phyloP scores from a whole-genome alignment of 345 rosid genomes.

The Aquilaria sinensis region DNA sequence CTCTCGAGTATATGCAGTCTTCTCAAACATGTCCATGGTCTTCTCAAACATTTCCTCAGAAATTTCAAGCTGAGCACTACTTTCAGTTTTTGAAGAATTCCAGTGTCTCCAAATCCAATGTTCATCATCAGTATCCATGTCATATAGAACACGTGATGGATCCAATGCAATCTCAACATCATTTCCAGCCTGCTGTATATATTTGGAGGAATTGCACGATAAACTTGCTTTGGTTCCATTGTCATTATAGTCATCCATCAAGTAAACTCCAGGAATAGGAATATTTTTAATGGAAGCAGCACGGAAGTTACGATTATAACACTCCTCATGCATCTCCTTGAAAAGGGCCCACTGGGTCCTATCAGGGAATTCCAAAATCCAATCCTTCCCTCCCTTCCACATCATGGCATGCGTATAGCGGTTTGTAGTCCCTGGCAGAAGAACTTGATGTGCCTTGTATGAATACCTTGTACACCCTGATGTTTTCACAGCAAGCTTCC shows the following conservation, averaged over 20 bases:
- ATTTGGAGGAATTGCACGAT: conserved; percentile 42
- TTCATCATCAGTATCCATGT: conserved; percentile 93
- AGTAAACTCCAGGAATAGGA: conserved; percentile 78
- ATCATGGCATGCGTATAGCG: conserved; percentile 90
- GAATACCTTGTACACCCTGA: conserved; percentile 57
- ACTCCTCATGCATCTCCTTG: conserved; percentile 94
- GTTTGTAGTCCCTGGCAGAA: conserved; percentile 86
- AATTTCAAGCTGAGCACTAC: conserved; percentile 24
- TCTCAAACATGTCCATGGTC: conserved; percentile 72
- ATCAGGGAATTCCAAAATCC: conserved; percentile 78
- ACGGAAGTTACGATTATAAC: conserved; percentile 65
- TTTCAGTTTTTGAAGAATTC: conserved; percentile 32
- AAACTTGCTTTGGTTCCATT: conserved; percentile 38
- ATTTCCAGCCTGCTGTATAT: conserved; percentile 61
- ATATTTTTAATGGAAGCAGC: conserved; percentile 77
- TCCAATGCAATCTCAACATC: conserved; percentile 88
- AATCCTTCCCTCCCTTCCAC: conserved; percentile 96
- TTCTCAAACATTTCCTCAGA: conserved; percentile 64
- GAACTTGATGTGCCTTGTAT: conserved; percentile 74
- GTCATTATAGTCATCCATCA: conserved; percentile 52
- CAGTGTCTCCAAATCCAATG: conserved; percentile 38
- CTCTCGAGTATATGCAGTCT: conserved; percentile 62
- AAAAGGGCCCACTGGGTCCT: conserved; percentile 80
- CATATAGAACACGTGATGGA: conserved; percentile 65
- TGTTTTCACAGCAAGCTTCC: conserved; percentile 75